These are phyloP conservation scores for Cladosporium phlei DNA, from an alignment of 2,329 filamentous ascomycete genomes.

Conservation along the genomic window DNA sequence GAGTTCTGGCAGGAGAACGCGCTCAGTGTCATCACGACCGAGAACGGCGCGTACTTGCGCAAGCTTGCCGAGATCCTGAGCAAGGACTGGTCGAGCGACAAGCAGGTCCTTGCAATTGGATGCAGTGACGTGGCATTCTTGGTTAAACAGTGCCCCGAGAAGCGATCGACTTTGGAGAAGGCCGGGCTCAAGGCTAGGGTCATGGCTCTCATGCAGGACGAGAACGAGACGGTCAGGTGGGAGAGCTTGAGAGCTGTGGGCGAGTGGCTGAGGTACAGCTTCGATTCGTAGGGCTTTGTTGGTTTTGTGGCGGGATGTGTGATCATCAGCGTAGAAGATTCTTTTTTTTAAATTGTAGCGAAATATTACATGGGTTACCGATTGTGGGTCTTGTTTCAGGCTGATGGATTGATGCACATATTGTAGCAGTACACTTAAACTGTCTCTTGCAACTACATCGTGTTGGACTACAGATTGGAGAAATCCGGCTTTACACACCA, in stretches of 20 bases:
- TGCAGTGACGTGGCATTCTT: conserved; percentile 88
- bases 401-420: too few relatives aligned
- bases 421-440: too few relatives aligned
- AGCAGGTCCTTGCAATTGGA: conserved; percentile 80
- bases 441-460: too few relatives aligned
- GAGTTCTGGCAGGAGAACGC: conserved; percentile 92
- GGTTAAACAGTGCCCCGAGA: conserved; percentile 85
- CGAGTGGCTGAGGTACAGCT: conserved; percentile 69
- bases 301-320: neutral
- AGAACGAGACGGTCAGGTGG: conserved; percentile 85
- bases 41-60: conserved; percentile 71
- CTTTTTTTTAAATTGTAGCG: conserved; percentile 10
- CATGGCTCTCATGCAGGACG: conserved; percentile 90
- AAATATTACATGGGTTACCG: neutral
- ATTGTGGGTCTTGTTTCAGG: too few relatives aligned
- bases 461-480: too few relatives aligned
- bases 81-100: conserved; percentile 78
- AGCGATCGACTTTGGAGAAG: conserved; percentile 73
- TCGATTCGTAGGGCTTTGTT: conserved; percentile 41
- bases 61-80: conserved; percentile 82
- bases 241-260: conserved; percentile 83
- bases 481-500: too few relatives aligned
- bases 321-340: neutral
- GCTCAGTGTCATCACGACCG: conserved; percentile 75
- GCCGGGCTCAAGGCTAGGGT: conserved; percentile 78